Base-by-base conservation (phyloP, 345 rosid genomes). In the Citrus maxima region DNA sequence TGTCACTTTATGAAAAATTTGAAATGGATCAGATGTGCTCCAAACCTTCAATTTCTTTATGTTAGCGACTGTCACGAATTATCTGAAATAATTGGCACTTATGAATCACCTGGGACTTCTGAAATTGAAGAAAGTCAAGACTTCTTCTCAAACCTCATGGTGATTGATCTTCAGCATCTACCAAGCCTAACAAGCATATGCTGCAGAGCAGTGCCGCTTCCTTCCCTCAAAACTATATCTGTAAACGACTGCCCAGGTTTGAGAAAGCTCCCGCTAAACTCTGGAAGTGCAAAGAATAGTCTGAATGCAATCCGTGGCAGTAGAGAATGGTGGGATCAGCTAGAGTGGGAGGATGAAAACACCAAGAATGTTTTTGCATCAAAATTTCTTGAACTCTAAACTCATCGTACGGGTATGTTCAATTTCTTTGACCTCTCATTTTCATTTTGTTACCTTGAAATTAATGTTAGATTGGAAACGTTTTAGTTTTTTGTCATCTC, bases 271-370 rank as follows among this genome's bases (percentile, higher is more conserved):
- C 82, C 86, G 3, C 37, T 80, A 60, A 54, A 76, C 56, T 37
- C 24, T 1, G 21, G 19, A 7, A 76, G 71, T 3, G 81, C 73
- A 21, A 34, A 60, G 14, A 79, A 46, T 75, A 30, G 70, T 67
- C 10, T 13, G 51, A 12, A 46, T 46, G 51, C 18, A 21, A 78
- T 79, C 24, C 5, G 1, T 27, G 82, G 73, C 34, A 18, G 71
- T 4, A 4, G 19, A 25, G 60, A 18, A 10, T 81, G 79, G 84
- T 81, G 82, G 84, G 61, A 78, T 34, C 38, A 24, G 25, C 40
- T 81, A 69, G 35, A 61, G 38, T 84, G 87, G 82, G 77, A 79
- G 25, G 79, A 84, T 46, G 73, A 73, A 30, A 79, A 46, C 18
- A 34, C 66, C 25, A 38, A 34, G 74, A n/a, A 10, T 32, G 40